phyloP scores from a whole-genome alignment of 768 basidiomycete genomes.

The Gautieria morchelliformis region DNA sequence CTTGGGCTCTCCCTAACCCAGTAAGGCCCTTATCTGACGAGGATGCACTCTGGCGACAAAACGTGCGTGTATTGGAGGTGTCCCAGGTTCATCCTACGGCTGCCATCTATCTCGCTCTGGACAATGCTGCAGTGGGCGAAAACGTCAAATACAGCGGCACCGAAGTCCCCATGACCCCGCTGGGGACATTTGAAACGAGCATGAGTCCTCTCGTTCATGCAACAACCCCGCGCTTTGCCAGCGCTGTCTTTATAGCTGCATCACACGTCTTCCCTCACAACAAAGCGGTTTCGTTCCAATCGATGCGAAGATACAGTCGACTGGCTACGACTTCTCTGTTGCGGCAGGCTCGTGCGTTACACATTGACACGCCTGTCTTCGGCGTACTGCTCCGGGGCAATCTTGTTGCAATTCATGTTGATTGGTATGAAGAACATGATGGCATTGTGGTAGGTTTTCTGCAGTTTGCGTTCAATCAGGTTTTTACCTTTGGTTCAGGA shows the following conservation, averaged over 20 bases:
- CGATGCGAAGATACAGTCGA: conserved; percentile 2
- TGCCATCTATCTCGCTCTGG: background rate
- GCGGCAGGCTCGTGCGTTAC: background rate
- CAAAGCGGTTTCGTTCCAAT: background rate
- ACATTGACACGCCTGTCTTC: background rate
- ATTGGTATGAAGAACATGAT: conserved; percentile 4
- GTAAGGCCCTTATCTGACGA: background rate
- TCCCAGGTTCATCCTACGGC: background rate
- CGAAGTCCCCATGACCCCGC: too few relatives aligned
- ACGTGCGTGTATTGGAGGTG: background rate
- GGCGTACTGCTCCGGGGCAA: background rate
- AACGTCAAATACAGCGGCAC: too few relatives aligned
- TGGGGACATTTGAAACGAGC: background rate
- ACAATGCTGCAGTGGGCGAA: background rate
- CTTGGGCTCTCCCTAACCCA: conserved; percentile 2
- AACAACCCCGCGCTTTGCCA: background rate
- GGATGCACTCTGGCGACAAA: background rate
- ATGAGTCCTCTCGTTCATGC: background rate
- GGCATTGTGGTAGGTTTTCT: background rate
- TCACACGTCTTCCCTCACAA: background rate
- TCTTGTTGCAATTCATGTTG: conserved; percentile 4
- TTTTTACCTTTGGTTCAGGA: background rate
- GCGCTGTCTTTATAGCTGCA: conserved; percentile 1
- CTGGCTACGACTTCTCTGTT: conserved; percentile 3
- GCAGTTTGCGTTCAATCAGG: background rate